Evolutionary conservation across 2,329 filamentous ascomycete species (phyloP), one percentile per base, ranked within the genome.

Genomic region (Verticillium nonalfalfae): DNA sequence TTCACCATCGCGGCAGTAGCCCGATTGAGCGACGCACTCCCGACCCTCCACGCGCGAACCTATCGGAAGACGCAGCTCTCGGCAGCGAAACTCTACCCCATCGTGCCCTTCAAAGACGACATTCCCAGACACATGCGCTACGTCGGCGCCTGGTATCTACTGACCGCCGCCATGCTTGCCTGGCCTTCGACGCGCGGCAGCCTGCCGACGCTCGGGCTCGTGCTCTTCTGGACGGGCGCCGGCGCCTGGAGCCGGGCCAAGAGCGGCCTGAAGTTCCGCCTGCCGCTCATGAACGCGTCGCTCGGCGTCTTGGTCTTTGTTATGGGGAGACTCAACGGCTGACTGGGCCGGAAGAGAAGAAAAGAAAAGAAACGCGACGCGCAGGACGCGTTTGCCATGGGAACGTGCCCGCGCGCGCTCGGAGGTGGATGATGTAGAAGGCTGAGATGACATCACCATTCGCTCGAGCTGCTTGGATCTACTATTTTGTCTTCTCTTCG

Each of bases 371-470:
- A 14, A 14, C 18, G 45, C 45, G 45, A 52, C 45, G 18, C 45
- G n/a, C 26, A 9, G 45, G 13, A 26, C 45, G 45, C 45, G 45
- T 52, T 31, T 18, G 45, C 21, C n/a, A 11, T 36, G 35, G 35
- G 35, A 13, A 10, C 35, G 13, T 11, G 45, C 21, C 21, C 21
- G n/a, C 45, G 45, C 39, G 26, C 26, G 26, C 26, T 31, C 4
- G 26, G 39, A 40, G 15, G 18, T 52, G 18, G 35, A 52, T 52
- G 45, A 52, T 56, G 5, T 31, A 56, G 26, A 31, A 31, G 26
- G 26, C 26, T 31, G 26, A 31, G 15, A 56, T 58, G 57, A 58
- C 57, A 58, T 58, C 57, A 58, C 57, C 57, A 58, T 34, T 34
- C 11, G 26, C 57, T 34, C 18, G 56, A 52, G 45, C 39, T 52